phyloP scores from a whole-genome alignment of 106 monocot species.

The Amphibolis antarctica region DNA sequence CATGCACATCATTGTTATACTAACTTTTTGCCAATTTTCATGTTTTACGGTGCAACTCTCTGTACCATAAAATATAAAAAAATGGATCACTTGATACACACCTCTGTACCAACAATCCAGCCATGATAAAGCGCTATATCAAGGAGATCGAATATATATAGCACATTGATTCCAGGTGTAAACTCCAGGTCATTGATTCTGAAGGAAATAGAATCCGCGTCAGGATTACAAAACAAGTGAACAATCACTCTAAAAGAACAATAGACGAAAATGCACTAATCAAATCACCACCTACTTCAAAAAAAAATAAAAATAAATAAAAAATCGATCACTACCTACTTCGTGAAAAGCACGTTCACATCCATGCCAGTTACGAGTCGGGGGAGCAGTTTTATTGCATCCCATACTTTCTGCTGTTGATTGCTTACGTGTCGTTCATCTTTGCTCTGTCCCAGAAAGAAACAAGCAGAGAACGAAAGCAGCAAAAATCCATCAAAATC shows the following conservation, averaged over 20 bases:
- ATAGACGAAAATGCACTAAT: neutral
- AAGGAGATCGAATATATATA: conserved; percentile 97
- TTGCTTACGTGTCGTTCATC: conserved; percentile 71
- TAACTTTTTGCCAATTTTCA: too few relatives aligned
- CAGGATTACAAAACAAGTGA: neutral
- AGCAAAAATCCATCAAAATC: neutral
- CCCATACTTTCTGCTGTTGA: conserved; percentile 76
- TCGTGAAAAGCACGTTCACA: conserved; percentile 84
- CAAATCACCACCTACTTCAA: too few relatives aligned
- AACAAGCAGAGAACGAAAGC: neutral
- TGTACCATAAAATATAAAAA: neutral
- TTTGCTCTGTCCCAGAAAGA: conserved; percentile 27
- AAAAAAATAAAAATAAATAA: too few relatives aligned
- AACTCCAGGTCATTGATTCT: conserved; percentile 96
- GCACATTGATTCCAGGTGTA: conserved; percentile 80
- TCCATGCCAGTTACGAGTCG: conserved; percentile 81
- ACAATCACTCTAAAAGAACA: neutral
- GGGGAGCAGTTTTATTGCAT: conserved; percentile 89
- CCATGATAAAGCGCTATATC: conserved; percentile 93
- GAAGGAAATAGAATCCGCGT: conserved; percentile 6
- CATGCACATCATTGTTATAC: too few relatives aligned
- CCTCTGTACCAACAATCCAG: conserved; percentile 97
- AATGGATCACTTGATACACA: conserved; percentile 8
- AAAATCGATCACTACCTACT: too few relatives aligned
- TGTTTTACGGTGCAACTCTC: too few relatives aligned